phyloP scores from a whole-genome alignment of 1,284 basidiomycete species.

The Trametes polyzona region DNA sequence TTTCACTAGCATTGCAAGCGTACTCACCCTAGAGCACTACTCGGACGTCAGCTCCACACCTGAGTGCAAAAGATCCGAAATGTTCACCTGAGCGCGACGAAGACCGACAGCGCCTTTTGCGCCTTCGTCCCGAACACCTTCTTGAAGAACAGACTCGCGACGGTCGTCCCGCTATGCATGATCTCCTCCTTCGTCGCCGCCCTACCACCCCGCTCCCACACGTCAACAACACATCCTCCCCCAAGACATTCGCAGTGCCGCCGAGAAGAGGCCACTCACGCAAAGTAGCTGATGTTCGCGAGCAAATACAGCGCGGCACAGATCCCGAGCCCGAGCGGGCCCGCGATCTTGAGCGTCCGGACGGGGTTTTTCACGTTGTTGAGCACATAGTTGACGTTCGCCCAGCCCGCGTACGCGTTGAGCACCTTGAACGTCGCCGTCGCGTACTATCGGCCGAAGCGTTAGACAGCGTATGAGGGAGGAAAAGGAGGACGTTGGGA shows the following conservation, averaged over 20 bases:
- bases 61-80: too few relatives aligned
- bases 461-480: not conserved
- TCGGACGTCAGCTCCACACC: not conserved
- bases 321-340: constrained; percentile 61
- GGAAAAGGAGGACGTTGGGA: not conserved
- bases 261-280: constrained; percentile 58
- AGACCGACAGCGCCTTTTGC: constrained; percentile 63
- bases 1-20: not conserved
- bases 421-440: constrained; percentile 64
- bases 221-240: not conserved
- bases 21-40: constrained; percentile 33
- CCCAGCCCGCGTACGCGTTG: constrained; percentile 49
- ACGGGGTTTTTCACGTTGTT: constrained; percentile 71
- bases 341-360: constrained; percentile 68
- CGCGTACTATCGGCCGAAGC: constrained; percentile 45
- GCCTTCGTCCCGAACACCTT: constrained; percentile 65
- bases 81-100: constrained; percentile 54
- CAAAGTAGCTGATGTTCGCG: constrained; percentile 72
- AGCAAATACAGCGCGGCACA: constrained; percentile 60
- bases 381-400: constrained; percentile 43
- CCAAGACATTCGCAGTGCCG: too few relatives aligned
- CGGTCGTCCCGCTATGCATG: constrained; percentile 55
- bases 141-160: constrained; percentile 71
- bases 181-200: constrained; percentile 72
- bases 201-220: not conserved